Evolutionary conservation across 2,329 filamentous ascomycete species (phyloP), one percentile per base, ranked within the genome.

Genomic region (Apiospora pterosperma): DNA sequence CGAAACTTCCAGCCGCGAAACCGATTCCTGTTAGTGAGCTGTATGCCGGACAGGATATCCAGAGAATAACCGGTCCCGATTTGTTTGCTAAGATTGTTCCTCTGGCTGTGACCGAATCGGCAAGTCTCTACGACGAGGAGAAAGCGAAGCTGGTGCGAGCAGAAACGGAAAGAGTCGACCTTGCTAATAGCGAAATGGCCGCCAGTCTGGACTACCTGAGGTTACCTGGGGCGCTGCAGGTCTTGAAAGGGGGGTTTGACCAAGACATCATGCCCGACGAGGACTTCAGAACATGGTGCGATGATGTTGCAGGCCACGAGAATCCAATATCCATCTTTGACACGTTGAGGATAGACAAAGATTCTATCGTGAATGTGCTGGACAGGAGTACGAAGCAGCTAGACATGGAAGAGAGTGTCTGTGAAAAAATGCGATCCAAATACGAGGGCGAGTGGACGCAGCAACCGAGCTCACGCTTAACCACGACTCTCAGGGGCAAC

Each of bases 391-490:
- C 90, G 63, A 97, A 97, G 76, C 92, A 96, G 72, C 80, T 99
- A 48, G 96, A 99, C 70, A 93, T 96, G 88, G 96, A 99, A 77
- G 96, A 98, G 79, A 96, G 92, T 64, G 92, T 98, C 0, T 99
- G 96, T 76, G 96, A 99, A 77, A 99, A 98, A 82, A 99, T 99
- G 96, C 88, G 96, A 59, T 96, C 93, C 14, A 99, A 99, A 76
- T 98, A 98, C 75, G 94, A 95, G 63, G 86, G 85, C 34, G 95
- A 98, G 63, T 99, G 96, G 96, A 97, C 93, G 21, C 96, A 99
- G 73, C 96, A 99, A 73, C 96, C 96, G 12, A 98, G 95, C 75
- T 92, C 92, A 36, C 86, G 92, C 64, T 84, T 99, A 44, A 99
- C 95, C 1, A 89, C 92, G 4, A 98, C 95, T 0, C 80, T 99